Base-by-base conservation (phyloP, 352 stramenopile genomes). In the Phytophthora pluvialis region DNA sequence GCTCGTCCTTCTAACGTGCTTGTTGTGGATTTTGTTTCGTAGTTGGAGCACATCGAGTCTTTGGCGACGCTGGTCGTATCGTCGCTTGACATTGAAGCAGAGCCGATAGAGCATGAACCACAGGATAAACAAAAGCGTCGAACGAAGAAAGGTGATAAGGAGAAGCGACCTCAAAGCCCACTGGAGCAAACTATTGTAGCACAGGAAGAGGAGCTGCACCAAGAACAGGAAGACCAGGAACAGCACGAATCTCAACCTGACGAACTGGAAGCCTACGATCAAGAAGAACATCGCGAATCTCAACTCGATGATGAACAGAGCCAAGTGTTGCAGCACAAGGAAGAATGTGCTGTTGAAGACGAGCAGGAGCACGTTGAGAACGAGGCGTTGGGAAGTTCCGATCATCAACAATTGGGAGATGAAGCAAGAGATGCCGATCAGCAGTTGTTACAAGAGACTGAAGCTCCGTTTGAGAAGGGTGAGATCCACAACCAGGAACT, bases 11-110 rank as follows among this genome's bases (percentile, higher is more conserved):
- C 10, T 72, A 47, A 63, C 12, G 3, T 43, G 25, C 0, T 38
- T 35, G 16, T 18, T 59, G 36, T 28, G 32, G 4, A 16, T 56
- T 10, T 45, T 26, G 31, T 32, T 28, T 51, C 15, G 6, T 46
- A 85, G 70, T 54, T 90, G 39, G 77, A 89, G 31, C 68, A 85
- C 12, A 75, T 88, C 16, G 80, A 85, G 48, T 78, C 75, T 5
- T 60, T 90, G 16, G 56, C 69, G 21, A 76, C 75, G 13, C 50
- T 91, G 35, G 46, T 87, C 2, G 60, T 78, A 13, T 4, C 51
- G 3, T 29, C 54, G 60, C 35, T 36, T 12, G 47, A n/a, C 4
- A 45, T 59, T 31, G 38, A 71, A 32, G n/a, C 12, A 5, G 28
- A 51, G 15, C 16, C 31, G 25, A 39, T 56, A 1, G 18, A 60